A percentile compares a stretch with the other conserved stretches of the same genome.
These are phyloP conservation scores for Spergularia azorica DNA, from an alignment of 179 eudicot genomes.

Conservation along the genomic window DNA sequence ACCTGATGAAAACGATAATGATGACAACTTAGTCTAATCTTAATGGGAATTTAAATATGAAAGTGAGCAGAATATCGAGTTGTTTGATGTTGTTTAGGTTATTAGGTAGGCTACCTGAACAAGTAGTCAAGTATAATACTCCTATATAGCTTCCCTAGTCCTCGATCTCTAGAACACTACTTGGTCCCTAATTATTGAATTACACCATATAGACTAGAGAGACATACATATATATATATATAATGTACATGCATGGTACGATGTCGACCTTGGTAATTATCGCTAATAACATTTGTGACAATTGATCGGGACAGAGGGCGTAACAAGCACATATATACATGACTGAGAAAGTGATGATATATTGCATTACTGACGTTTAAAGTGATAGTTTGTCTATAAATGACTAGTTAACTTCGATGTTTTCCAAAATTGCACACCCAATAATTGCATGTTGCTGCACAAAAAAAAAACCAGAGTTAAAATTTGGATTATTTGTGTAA, in stretches of 20 bases:
- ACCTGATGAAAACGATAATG: no score
- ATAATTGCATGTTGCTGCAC: conserved; percentile 10
- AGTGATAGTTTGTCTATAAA: background rate
- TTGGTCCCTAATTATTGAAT: conserved; percentile 1
- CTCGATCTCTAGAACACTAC: no score
- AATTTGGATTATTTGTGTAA: conserved; percentile 7
- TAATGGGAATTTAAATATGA: no score
- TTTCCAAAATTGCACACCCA: background rate
- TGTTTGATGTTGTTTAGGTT: no score
- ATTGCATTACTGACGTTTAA: background rate
- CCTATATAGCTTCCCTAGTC: no score
- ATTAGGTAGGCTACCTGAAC: background rate
- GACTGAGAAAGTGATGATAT: background rate
- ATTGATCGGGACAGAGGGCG: no score
- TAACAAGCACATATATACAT: background rate
- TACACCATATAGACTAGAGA: no score
- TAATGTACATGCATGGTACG: background rate
- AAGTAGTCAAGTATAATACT: background rate
- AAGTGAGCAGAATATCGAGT: no score
- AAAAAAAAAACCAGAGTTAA: background rate
- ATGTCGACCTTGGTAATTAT: background rate
- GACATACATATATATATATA: no score
- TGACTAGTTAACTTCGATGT: background rate
- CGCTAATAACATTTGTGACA: no score
- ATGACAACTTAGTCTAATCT: no score